Conservation (phyloP, 768 basidiomycete species). For the Agaricus blazei region DNA sequence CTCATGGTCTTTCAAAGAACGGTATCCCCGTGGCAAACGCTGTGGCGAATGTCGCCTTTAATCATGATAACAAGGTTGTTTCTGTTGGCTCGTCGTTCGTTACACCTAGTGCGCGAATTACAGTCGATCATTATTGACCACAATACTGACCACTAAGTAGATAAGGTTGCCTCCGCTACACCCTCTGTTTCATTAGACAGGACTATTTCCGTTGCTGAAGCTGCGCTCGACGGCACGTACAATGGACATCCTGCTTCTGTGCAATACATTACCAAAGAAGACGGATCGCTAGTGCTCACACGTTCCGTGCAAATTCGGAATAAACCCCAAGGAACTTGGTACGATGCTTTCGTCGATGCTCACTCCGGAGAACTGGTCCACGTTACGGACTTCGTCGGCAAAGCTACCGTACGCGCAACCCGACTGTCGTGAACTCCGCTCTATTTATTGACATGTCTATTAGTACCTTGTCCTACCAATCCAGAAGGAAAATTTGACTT, state of each 20-base stretch:
- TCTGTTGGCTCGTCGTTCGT: constrained; percentile 42
- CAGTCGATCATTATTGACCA: no score
- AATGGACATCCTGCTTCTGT: constrained; percentile 30
- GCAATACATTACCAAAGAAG: constrained; percentile 35
- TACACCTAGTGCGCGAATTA: constrained; percentile 28
- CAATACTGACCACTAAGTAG: constrained; percentile 18
- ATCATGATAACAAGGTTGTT: constrained; percentile 24
- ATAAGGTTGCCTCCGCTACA: constrained; percentile 19
- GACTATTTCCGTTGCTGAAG: constrained; percentile 15
- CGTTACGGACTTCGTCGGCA: constrained; percentile 43
- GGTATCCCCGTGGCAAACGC: constrained; percentile 29
- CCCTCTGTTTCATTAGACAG: constrained; percentile 29
- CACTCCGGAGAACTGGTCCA: constrained; percentile 38
- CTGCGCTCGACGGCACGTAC: constrained; percentile 26
- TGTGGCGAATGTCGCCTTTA: constrained; percentile 31
- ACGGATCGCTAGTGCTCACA: constrained; percentile 33
- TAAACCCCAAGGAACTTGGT: constrained; percentile 35
- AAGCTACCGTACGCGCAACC: constrained; percentile 24
- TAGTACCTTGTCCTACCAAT: constrained; percentile 41
- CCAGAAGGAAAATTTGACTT: constrained; percentile 36
- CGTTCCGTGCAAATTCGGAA: constrained; percentile 32
- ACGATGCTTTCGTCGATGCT: constrained; percentile 55
- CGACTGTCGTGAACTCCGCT: not conserved
- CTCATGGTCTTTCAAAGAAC: constrained; percentile 14
- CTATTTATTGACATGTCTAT: not conserved